These are phyloP conservation scores for Gracilaria vermiculophylla DNA, from an alignment of 23 red algal species.

Conservation along the genomic window DNA sequence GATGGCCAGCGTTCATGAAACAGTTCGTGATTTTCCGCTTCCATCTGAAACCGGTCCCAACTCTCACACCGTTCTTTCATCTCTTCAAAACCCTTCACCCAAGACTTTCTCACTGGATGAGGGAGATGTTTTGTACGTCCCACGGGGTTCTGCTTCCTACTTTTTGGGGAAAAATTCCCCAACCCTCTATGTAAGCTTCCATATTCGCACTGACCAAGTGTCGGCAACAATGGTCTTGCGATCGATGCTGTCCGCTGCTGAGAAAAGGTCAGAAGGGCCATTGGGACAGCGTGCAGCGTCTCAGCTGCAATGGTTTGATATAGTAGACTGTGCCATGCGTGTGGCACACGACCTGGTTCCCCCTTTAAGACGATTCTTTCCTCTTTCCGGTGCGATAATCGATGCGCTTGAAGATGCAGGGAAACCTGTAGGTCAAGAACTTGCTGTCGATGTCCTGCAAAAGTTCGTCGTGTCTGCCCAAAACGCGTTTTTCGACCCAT, in stretches of 20 bases:
- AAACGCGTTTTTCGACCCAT: slow-evolving; percentile 5
- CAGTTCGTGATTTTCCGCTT: neutral
- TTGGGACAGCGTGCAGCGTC: neutral
- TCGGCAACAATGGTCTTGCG: slow-evolving; percentile 1
- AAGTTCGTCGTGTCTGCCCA: slow-evolving; percentile 5
- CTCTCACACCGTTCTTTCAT: slow-evolving; percentile 1
- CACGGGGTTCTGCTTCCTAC: neutral
- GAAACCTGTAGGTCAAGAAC: neutral
- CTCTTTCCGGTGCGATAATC: slow-evolving; percentile 12
- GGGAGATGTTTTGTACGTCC: slow-evolving; percentile 39
- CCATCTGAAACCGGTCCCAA: neutral
- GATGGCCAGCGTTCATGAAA: slow-evolving; percentile 9
- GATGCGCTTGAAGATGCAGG: slow-evolving; percentile 31
- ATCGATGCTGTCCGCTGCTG: neutral
- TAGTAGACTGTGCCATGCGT: slow-evolving; percentile 1
- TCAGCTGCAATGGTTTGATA: slow-evolving; percentile 10
- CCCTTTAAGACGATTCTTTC: slow-evolving; percentile 22
- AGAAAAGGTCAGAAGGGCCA: neutral
- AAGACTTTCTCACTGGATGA: slow-evolving; percentile 29
- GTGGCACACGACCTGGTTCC: slow-evolving; percentile 27
- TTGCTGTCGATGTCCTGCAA: neutral
- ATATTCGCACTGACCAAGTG: slow-evolving; percentile 21
- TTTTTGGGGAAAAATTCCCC: neutral
- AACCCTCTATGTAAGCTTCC: slow-evolving; percentile 6
- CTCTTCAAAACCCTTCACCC: neutral